Evolutionary conservation across 1,284 basidiomycete species (phyloP), one percentile per base, ranked within the genome.

Genomic region (Ustilago xerochloae): DNA sequence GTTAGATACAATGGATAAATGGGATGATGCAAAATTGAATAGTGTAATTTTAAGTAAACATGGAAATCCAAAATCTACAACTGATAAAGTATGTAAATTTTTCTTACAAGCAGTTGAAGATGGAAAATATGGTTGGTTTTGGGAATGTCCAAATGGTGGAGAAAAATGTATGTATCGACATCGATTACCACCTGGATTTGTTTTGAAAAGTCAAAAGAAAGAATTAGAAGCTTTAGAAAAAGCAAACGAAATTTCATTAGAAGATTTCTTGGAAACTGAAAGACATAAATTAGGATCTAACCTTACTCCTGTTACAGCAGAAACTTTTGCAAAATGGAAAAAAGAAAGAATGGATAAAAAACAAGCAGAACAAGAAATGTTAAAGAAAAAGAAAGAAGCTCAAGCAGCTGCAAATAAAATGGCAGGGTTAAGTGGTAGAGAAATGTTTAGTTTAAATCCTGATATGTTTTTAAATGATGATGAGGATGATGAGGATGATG

Each of bases 241-340:
- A 45, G 92, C 94, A 20, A 83, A 81, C 77, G 87, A 89, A 55
- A 98, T 99, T 83, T 94, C 92, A 67, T 82, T 99, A 54, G 96
- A 99, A 85, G 97, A 99, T 78, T 99, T 99, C 87, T 85, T 99
- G 63, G 96, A 99, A 87, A 94, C 97, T 89, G 94, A 97, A 92
- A 91, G 96, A 57, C 96, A 99, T 87, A 81, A 83, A 57, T 68
- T 84, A 3, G 82, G 82, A 3, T 24, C 68, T 24, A 81, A 95
- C 81, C 87, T 98, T 51, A 99, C 97, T 8, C 97, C 96, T 0
- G 94, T 98, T n/a, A 99, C 95, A 0, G 90, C 89, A 6, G 97
- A 99, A 84, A 87, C 91, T 0, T 99, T 99, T 82, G 92, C 93
- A 0, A 88, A 89, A 54, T 99, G 96, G 97, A 99, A 99, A 87